Percentiles rank a stretch among this genome's conserved stretches.
Conservation (phyloP, 148 eudicot genomes). For the Chenopodium suecicum region DNA sequence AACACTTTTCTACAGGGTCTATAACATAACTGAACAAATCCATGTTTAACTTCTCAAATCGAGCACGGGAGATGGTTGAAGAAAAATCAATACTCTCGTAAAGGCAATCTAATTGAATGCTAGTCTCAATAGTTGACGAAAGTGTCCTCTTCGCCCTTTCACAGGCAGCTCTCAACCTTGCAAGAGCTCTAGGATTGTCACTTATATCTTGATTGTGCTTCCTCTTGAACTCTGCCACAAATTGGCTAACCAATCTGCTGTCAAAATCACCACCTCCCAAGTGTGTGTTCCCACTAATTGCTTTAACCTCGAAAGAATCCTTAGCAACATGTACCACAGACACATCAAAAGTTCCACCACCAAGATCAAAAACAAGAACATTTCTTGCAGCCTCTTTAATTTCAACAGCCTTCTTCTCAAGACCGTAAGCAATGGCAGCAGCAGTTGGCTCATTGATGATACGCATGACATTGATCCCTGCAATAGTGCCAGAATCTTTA, state of each 20-base stretch:
- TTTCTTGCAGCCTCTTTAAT: not conserved
- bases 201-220: not conserved
- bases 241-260: not conserved
- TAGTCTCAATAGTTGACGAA: not conserved
- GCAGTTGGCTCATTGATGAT: not conserved
- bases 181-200: not conserved
- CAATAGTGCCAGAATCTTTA: not conserved
- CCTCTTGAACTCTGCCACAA: not conserved
- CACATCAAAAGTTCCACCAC: not conserved
- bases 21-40: not conserved
- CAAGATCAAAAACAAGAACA: not conserved
- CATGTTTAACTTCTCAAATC: not conserved
- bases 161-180: not conserved
- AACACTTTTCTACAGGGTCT: not conserved
- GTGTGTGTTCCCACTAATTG: not conserved
- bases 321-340: not conserved
- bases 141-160: not conserved
- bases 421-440: not conserved
- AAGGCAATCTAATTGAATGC: not conserved
- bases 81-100: not conserved
- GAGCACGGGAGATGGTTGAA: not conserved
- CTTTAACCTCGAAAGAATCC: not conserved
- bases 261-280: not conserved
- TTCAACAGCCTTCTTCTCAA: not conserved
- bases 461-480: not conserved